Percentiles rank a stretch among this genome's conserved stretches.
phyloP scores from a whole-genome alignment of 306 rosid species.

The Dryas octopetala region DNA sequence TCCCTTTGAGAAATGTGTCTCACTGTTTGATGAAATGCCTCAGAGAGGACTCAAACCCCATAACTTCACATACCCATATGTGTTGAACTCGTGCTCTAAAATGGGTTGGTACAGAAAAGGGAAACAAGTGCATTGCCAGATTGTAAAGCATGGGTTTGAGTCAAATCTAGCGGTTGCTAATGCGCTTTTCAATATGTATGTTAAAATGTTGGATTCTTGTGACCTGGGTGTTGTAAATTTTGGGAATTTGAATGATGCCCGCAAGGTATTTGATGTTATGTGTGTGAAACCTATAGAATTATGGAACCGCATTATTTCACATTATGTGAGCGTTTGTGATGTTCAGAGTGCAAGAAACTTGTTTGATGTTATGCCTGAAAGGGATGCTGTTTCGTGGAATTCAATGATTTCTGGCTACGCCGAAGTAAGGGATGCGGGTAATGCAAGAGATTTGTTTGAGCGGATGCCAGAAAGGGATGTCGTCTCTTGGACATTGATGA shows the following conservation, averaged over 20 bases:
- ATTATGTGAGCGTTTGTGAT: not conserved
- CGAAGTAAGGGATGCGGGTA: conserved; percentile 3
- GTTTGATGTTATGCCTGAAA: conserved; percentile 30
- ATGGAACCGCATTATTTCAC: conserved; percentile 25
- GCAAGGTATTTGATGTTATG: conserved; percentile 27
- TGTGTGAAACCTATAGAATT: conserved; percentile 3
- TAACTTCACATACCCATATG: conserved; percentile 35
- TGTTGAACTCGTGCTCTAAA: conserved; percentile 30
- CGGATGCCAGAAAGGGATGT: conserved; percentile 24
- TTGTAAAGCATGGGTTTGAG: conserved; percentile 25
- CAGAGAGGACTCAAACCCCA: conserved; percentile 35
- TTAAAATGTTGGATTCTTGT: conserved; percentile 5
- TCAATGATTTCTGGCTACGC: conserved; percentile 27
- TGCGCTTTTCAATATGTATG: conserved; percentile 26
- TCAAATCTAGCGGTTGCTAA: conserved; percentile 13
- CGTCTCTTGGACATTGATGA: conserved; percentile 36
- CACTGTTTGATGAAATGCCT: conserved; percentile 26
- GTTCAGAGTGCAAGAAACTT: conserved; percentile 23
- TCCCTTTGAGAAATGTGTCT: conserved; percentile 11
- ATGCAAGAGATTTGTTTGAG: conserved; percentile 30
- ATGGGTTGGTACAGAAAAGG: conserved; percentile 28
- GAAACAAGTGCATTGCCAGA: conserved; percentile 27
- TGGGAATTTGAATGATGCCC: conserved; percentile 21
- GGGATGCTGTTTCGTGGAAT: conserved; percentile 31
- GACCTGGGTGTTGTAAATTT: not conserved